These are phyloP conservation scores for Candolleomyces eurysporus DNA, from an alignment of 768 basidiomycete genomes.

Conservation along the genomic window DNA sequence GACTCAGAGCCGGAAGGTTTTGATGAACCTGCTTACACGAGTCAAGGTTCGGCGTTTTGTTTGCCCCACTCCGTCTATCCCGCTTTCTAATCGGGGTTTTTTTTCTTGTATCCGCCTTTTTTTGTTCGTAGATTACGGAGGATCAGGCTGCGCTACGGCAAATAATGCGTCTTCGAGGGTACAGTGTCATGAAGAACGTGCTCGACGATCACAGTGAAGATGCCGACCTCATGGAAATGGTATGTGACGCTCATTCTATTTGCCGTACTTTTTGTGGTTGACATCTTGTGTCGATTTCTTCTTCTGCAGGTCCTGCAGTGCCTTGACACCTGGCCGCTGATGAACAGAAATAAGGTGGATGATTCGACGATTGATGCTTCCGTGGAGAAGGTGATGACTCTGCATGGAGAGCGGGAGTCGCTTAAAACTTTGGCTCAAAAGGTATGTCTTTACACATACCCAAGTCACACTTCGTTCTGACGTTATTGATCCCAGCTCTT, in stretches of 20 bases:
- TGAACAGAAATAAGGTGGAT: conserved; percentile 88
- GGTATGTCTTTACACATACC: conserved; percentile 36
- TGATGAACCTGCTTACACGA: conserved; percentile 80
- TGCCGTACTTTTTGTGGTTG: background rate
- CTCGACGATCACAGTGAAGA: conserved; percentile 76
- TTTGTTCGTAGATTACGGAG: conserved; percentile 66
- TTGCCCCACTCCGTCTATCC: no score
- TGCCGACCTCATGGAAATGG: conserved; percentile 65
- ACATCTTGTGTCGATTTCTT: background rate
- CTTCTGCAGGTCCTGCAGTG: conserved; percentile 55
- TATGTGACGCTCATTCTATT: conserved; percentile 33
- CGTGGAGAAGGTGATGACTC: conserved; percentile 52
- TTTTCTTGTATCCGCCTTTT: background rate
- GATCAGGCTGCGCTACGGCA: conserved; percentile 76
- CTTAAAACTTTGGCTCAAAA: conserved; percentile 60
- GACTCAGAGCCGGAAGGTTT: conserved; percentile 76
- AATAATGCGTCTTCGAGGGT: conserved; percentile 90
- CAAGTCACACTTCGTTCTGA: background rate
- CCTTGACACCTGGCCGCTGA: conserved; percentile 76
- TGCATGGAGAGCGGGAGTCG: conserved; percentile 45
- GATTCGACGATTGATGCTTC: conserved; percentile 66
- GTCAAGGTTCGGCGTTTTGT: conserved; percentile 58
- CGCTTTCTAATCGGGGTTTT: no score
- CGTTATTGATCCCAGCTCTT: conserved; percentile 51
- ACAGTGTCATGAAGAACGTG: conserved; percentile 88